Conservation (phyloP, 2,329 filamentous ascomycete genomes). For the Ceratocystis ficicola region DNA sequence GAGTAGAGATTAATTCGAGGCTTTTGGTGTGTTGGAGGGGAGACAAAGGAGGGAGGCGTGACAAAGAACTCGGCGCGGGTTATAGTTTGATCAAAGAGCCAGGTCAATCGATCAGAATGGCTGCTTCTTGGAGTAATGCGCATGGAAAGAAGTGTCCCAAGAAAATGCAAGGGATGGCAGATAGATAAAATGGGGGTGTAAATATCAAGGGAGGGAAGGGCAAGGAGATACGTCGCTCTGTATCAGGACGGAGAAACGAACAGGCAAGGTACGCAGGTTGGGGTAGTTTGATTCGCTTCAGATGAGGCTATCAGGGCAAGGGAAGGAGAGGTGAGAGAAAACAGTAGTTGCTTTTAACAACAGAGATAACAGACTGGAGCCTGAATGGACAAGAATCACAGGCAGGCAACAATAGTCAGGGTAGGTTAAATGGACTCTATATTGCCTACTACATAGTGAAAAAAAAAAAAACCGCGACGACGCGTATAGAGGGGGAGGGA, state of each 20-base stretch:
- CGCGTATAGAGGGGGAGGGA: neutral
- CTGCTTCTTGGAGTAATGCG: slow-evolving; percentile 9
- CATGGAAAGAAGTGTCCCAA: neutral
- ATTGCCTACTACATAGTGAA: neutral
- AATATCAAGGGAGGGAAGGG: neutral
- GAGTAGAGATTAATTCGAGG: neutral
- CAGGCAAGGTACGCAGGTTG: neutral
- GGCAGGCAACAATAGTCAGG: neutral
- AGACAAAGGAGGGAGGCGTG: neutral
- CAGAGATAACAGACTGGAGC: neutral
- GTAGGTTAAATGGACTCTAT: neutral
- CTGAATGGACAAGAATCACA: neutral
- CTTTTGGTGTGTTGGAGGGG: neutral
- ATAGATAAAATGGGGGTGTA: neutral
- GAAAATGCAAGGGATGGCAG: neutral
- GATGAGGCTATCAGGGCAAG: neutral
- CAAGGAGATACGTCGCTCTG: too few species aligned
- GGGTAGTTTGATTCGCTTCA: neutral
- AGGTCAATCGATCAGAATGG: slow-evolving; percentile 8
- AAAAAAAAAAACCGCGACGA: neutral
- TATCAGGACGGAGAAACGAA: neutral
- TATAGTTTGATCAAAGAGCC: slow-evolving; percentile 13
- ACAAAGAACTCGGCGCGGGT: neutral
- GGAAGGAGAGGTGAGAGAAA: neutral
- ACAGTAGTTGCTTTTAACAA: neutral